These are phyloP conservation scores for Niebla homalea DNA, from an alignment of 495 filamentous ascomycete genomes.

Conservation along the genomic window DNA sequence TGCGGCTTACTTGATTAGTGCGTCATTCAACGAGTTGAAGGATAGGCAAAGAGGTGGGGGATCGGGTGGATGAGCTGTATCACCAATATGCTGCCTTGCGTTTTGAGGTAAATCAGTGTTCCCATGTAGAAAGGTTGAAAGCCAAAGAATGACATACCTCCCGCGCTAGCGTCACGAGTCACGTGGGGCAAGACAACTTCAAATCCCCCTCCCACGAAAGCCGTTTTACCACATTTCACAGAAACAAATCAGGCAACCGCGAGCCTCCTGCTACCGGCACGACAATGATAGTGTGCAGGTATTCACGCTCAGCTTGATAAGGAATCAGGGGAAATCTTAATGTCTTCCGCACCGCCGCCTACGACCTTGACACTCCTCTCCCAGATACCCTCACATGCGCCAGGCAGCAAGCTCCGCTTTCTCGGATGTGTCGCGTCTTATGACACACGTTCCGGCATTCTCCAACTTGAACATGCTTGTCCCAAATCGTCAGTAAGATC, in stretches of 20 bases:
- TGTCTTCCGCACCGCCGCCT: conserved; percentile 46
- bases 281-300: no score
- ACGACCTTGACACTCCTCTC: conserved; percentile 57
- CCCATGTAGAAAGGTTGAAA: not conserved
- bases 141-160: conserved; percentile 6
- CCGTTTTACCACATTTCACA: not conserved
- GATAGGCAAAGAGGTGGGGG: no score
- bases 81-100: conserved; percentile 1
- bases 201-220: not conserved
- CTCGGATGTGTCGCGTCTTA: conserved; percentile 75
- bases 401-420: conserved; percentile 73
- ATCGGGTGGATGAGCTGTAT: no score
- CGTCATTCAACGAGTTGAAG: no score
- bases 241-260: not conserved
- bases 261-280: not conserved
- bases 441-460: conserved; percentile 37
- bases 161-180: conserved; percentile 6
- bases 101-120: no score
- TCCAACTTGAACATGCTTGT: conserved; percentile 56
- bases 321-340: conserved; percentile 10
- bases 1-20: no score
- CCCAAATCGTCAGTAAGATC: conserved; percentile 24
- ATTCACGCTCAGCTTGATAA: no score
- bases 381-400: conserved; percentile 37
- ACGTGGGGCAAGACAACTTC: not conserved